Base-by-base conservation (phyloP, 495 filamentous ascomycete species). In the Penicillium cinerascens region DNA sequence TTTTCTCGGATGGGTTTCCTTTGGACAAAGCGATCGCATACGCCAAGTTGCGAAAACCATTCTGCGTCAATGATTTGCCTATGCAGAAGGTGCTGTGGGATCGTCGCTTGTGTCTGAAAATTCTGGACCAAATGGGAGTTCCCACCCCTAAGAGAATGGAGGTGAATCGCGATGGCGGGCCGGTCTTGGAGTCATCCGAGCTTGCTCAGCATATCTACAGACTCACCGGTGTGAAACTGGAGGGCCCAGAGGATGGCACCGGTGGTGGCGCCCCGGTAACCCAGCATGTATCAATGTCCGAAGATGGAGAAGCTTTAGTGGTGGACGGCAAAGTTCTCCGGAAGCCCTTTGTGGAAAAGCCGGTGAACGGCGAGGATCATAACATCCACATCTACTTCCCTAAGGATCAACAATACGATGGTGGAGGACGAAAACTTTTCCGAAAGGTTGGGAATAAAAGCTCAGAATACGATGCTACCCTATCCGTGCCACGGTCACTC, bases 61-160 rank as follows among this genome's bases (percentile, higher is more conserved):
- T 96, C 53, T 96, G 91, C 64, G 89, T 99, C 64, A 99, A 99
- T 69, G 92, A 99, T 61, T 71, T 99, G 44, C 89, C 89, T 3
- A 97, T 99, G 93, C 93, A 99, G 69, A 95, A 93, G 73, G 84
- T 99, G 16, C 74, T 99, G 17, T 99, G 93, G 93, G 93, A 99
- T 70, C 84, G 93, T 23, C 84, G 93, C 38, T 75, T 97, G 16
- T 97, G 93, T 53, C 75, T 99, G 41, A 81, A 77, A 36, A 87
- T 99, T 27, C 73, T 99, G 44, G 93, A 97, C 66, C 81, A 85
- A 42, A 89, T 97, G 66, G 81, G 86, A 42, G 91, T 99, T 1
- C 86, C 89, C 2, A 96, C 91, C 0, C 93, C 95, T 1, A 84
- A 84, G 58, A 81, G 95, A 44, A 60, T 99, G n/a, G 92, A 97